phyloP scores from a whole-genome alignment of 345 rosid genomes.

The Camelina hispida region DNA sequence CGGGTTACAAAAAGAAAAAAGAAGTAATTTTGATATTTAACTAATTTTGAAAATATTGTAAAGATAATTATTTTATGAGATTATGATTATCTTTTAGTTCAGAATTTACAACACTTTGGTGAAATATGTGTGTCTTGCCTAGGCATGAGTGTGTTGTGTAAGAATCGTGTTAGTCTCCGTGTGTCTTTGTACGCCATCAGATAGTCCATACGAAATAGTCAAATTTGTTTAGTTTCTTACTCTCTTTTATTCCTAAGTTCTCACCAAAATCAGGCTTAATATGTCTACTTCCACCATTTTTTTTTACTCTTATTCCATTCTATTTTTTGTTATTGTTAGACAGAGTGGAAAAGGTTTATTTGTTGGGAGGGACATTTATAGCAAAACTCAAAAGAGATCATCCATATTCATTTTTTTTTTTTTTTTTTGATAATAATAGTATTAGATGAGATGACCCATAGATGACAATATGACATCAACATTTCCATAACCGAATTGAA shows the following conservation, averaged over 20 bases:
- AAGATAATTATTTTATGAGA: background rate
- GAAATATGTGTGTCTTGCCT: background rate
- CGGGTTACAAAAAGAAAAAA: background rate
- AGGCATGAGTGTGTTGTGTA: background rate
- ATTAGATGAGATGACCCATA: background rate
- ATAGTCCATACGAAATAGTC: background rate
- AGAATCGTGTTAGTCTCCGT: background rate
- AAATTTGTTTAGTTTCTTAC: background rate
- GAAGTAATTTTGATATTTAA: background rate
- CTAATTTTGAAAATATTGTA: background rate
- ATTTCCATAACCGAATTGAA: constrained; percentile 4
- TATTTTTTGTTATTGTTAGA: background rate
- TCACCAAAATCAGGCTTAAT: background rate
- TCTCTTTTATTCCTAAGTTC: background rate
- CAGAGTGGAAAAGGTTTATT: background rate
- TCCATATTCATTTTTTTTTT: background rate
- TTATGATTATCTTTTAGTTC: background rate
- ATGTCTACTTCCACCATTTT: background rate
- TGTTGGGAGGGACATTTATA: background rate
- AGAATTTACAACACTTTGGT: background rate
- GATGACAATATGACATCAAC: background rate
- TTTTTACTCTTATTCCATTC: background rate
- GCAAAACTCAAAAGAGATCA: background rate
- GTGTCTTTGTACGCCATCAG: background rate
- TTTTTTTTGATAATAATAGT: too few relatives aligned